Evolutionary conservation across 139 green algal genomes (phyloP).

Genomic region (Chlorella sorokiniana): DNA sequence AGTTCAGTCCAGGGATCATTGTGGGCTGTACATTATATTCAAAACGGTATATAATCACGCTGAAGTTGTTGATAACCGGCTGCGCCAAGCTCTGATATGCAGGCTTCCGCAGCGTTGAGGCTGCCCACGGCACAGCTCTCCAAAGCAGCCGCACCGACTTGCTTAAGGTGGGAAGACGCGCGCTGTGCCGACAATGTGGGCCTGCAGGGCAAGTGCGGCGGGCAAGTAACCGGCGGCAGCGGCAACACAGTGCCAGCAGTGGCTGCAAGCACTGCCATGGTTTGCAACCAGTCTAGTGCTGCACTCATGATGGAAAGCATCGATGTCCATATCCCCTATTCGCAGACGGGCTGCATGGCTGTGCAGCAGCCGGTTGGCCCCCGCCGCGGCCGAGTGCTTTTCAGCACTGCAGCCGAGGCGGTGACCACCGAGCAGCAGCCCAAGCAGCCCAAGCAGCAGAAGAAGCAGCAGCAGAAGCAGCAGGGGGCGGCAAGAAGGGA

Average conservation of each 20-base stretch:
- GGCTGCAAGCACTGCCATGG: not conserved
- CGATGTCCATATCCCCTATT: not conserved
- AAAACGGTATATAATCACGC: too few relatives aligned
- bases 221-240: too few relatives aligned
- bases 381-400: not conserved
- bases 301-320: not conserved
- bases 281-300: not conserved
- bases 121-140: not conserved
- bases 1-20: too few relatives aligned
- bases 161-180: not conserved
- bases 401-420: not conserved
- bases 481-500: conserved; percentile 48
- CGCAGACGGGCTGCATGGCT: conserved; percentile 11
- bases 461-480: conserved; percentile 44
- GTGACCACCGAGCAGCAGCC: conserved; percentile 18
- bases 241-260: not conserved
- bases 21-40: too few relatives aligned
- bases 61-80: too few relatives aligned
- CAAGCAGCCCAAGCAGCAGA: conserved; percentile 34
- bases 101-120: not conserved
- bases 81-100: too few relatives aligned
- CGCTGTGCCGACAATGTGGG: too few relatives aligned
- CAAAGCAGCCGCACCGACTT: not conserved
- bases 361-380: conserved; percentile 1
- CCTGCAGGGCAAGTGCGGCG: too few relatives aligned